Conservation (phyloP, 192 early-diverging fungal species). For the Linnemannia elongata region DNA sequence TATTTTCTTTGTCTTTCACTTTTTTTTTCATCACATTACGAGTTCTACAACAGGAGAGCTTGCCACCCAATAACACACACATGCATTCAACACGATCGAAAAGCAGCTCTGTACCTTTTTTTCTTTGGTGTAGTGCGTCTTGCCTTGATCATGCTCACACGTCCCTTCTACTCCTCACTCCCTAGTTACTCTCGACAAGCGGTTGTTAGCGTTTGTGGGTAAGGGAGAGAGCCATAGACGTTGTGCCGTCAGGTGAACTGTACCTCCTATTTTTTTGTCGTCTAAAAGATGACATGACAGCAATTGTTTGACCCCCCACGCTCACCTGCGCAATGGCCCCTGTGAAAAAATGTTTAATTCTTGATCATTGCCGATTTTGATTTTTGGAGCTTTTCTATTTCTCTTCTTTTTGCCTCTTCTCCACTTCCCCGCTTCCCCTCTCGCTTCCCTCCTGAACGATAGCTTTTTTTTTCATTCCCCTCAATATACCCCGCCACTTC, state of each 20-base stretch:
- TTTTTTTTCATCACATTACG: neutral
- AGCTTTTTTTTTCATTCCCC: neutral
- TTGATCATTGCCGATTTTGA: neutral
- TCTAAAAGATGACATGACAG: neutral
- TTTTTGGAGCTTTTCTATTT: neutral
- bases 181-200: neutral
- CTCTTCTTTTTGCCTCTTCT: neutral
- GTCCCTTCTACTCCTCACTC: neutral
- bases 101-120: neutral
- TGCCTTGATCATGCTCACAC: neutral
- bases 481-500: neutral
- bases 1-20: neutral
- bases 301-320: neutral
- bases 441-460: neutral
- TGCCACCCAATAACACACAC: neutral
- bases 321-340: conserved; percentile 19
- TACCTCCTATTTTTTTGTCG: conserved; percentile 1
- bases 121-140: neutral
- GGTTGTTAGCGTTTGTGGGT: neutral
- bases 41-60: neutral
- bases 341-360: conserved; percentile 4
- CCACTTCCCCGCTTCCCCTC: neutral
- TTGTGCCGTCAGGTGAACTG: conserved; percentile 21
- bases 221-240: neutral
- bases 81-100: neutral